Percentiles rank a stretch among this genome's conserved stretches.
phyloP scores from a whole-genome alignment of 1,139 yeast genomes.

The Pichia sp. region DNA sequence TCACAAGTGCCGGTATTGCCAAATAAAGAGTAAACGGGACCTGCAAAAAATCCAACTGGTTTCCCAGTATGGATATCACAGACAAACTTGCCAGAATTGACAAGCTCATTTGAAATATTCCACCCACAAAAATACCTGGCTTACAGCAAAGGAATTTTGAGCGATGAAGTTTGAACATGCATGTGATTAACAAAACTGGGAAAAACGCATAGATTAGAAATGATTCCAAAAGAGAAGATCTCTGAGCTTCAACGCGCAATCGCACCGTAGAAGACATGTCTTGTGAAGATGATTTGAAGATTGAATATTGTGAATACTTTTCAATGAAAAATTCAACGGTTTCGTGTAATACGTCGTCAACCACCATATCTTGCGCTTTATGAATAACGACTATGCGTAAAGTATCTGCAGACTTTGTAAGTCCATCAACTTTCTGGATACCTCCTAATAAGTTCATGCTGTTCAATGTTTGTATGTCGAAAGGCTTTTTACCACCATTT shows the following conservation, averaged over 20 bases:
- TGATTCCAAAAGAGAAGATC: slow-evolving; percentile 15
- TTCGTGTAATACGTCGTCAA: slow-evolving; percentile 20
- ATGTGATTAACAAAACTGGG: slow-evolving; percentile 28
- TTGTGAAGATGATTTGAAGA: too few species aligned
- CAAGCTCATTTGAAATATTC: slow-evolving; percentile 42
- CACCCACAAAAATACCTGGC: slow-evolving; percentile 55
- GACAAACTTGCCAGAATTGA: slow-evolving; percentile 48
- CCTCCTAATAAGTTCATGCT: slow-evolving; percentile 33
- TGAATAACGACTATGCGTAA: slow-evolving; percentile 33
- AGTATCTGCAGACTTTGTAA: slow-evolving; percentile 39
- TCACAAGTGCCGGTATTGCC: slow-evolving; percentile 23
- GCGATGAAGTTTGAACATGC: slow-evolving; percentile 43
- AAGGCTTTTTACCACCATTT: slow-evolving; percentile 15
- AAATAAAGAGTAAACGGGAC: slow-evolving; percentile 30
- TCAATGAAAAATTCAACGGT: slow-evolving; percentile 21
- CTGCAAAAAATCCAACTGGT: slow-evolving; percentile 28
- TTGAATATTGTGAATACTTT: too few species aligned
- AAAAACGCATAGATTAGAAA: slow-evolving; percentile 27
- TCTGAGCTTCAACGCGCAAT: too few species aligned
- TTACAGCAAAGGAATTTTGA: slow-evolving; percentile 52
- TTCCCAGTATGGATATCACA: slow-evolving; percentile 33
- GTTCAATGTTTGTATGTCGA: slow-evolving; percentile 14
- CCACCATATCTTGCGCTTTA: not conserved
- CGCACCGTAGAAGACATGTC: too few species aligned
- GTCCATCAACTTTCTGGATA: slow-evolving; percentile 40